Conservation (phyloP, 805 yeast genomes). For the Metschnikowia baotianmanensis region DNA sequence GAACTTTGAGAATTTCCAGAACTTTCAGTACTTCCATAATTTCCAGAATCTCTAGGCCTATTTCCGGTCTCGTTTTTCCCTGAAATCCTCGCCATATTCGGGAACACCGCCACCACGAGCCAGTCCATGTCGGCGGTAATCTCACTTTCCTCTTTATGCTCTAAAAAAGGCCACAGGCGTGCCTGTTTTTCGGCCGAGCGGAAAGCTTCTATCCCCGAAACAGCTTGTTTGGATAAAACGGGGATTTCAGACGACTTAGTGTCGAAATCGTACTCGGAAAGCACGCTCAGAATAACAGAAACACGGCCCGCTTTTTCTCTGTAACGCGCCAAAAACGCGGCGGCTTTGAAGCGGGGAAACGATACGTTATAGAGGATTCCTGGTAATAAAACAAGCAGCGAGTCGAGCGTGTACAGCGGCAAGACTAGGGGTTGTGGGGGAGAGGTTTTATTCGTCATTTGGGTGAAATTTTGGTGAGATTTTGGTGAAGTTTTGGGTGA, state of each 20-base stretch:
- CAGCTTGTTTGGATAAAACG: conserved; percentile 30
- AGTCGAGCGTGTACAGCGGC: conserved; percentile 42
- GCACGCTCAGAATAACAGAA: conserved; percentile 29
- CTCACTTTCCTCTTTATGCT: not conserved
- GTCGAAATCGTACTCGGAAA: conserved; percentile 37
- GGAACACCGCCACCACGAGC: conserved; percentile 37
- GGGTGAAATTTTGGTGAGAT: not conserved
- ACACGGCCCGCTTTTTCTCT: conserved; percentile 27
- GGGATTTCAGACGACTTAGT: conserved; percentile 10
- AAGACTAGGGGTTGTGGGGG: conserved; percentile 26
- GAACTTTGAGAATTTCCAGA: too few relatives aligned
- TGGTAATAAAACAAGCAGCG: conserved; percentile 52
- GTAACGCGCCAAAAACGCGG: conserved; percentile 44
- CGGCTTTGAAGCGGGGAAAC: conserved; percentile 46
- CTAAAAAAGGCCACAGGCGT: conserved; percentile 1
- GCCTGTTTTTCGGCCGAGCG: conserved; percentile 13
- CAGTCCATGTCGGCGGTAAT: conserved; percentile 29
- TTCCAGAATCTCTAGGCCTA: not conserved
- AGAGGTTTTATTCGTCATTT: not conserved
- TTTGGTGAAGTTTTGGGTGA: too few relatives aligned
- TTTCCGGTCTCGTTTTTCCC: conserved; percentile 2
- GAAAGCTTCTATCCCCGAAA: conserved; percentile 29
- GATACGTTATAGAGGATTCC: conserved; percentile 62
- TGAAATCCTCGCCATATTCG: conserved; percentile 32
- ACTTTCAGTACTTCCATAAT: too few relatives aligned